phyloP scores from a whole-genome alignment of 176 grass and related monocot species.

The Areca catechu region DNA sequence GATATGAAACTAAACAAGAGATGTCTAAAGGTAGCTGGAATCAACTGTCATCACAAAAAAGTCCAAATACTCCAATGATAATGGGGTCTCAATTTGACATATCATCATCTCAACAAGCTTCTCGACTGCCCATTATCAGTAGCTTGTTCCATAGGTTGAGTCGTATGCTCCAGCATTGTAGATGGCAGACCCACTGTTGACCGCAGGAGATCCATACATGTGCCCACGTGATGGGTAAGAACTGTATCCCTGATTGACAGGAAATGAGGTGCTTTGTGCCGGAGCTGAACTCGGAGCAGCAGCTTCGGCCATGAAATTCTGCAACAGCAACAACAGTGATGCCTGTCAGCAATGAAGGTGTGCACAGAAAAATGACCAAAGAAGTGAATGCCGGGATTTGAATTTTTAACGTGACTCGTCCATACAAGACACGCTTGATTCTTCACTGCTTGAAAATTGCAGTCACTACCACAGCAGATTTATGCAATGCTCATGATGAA shows the following conservation, averaged over 20 bases:
- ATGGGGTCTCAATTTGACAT: no score
- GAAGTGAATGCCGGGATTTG: background rate
- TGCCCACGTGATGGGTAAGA: conserved; percentile 55
- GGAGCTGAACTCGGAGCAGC: conserved; percentile 30
- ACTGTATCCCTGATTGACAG: conserved; percentile 45
- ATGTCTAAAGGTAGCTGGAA: no score
- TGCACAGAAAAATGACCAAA: background rate
- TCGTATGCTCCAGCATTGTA: conserved; percentile 54
- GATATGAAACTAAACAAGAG: no score
- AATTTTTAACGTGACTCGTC: background rate
- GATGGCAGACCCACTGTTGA: conserved; percentile 5
- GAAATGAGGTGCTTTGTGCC: conserved; percentile 16
- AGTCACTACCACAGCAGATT: no score
- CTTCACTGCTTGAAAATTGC: no score
- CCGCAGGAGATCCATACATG: conserved; percentile 41
- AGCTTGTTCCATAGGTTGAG: conserved; percentile 45
- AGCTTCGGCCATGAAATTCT: conserved; percentile 98
- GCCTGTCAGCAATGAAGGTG: background rate
- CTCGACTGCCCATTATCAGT: conserved; percentile 41
- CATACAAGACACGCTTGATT: no score
- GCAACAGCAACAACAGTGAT: conserved; percentile 5
- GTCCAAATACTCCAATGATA: no score
- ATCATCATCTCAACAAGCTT: no score
- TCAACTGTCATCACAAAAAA: no score
- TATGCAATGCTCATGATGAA: no score